These are phyloP conservation scores for Baorangia bicolor DNA, from an alignment of 768 basidiomycete species.

Conservation along the genomic window DNA sequence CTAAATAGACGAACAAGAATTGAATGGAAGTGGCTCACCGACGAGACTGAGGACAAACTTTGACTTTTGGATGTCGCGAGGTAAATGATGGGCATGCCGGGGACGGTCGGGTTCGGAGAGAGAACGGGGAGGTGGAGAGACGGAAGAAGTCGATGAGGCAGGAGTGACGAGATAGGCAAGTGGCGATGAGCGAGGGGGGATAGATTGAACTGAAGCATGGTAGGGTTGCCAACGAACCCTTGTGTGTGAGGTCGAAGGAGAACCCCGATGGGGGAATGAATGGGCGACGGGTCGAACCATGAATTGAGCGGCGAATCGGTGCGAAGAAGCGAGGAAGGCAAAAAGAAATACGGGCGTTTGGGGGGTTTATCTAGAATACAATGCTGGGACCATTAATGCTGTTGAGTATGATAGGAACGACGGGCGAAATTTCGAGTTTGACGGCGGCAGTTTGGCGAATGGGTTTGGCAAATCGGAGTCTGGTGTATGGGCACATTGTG, in stretches of 20 bases:
- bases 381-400: conserved; percentile 35
- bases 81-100: conserved; percentile 33
- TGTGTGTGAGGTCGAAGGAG: conserved; percentile 59
- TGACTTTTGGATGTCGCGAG: conserved; percentile 49
- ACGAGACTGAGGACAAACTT: conserved; percentile 69
- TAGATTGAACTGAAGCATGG: conserved; percentile 41
- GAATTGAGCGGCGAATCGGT: conserved; percentile 6
- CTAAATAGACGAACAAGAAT: conserved; percentile 10
- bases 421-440: conserved; percentile 13
- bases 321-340: conserved; percentile 1
- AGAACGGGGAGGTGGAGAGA: conserved; percentile 40
- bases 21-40: conserved; percentile 47
- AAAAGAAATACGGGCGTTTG: conserved; percentile 14
- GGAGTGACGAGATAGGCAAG: conserved; percentile 57
- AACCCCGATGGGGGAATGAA: conserved; percentile 68
- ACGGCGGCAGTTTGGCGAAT: conserved; percentile 17
- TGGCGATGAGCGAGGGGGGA: conserved; percentile 35
- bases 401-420: conserved; percentile 17
- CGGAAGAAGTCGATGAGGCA: conserved; percentile 49
- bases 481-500: conserved; percentile 41
- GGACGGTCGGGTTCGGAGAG: conserved; percentile 37
- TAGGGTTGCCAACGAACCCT: conserved; percentile 85
- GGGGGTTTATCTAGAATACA: conserved; percentile 36
- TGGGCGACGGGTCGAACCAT: conserved; percentile 42
- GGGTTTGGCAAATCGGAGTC: conserved; percentile 26